A percentile compares a stretch with the other conserved stretches of the same genome.
phyloP scores from a whole-genome alignment of 2,329 filamentous ascomycete species.

The Phialocephala sp. region DNA sequence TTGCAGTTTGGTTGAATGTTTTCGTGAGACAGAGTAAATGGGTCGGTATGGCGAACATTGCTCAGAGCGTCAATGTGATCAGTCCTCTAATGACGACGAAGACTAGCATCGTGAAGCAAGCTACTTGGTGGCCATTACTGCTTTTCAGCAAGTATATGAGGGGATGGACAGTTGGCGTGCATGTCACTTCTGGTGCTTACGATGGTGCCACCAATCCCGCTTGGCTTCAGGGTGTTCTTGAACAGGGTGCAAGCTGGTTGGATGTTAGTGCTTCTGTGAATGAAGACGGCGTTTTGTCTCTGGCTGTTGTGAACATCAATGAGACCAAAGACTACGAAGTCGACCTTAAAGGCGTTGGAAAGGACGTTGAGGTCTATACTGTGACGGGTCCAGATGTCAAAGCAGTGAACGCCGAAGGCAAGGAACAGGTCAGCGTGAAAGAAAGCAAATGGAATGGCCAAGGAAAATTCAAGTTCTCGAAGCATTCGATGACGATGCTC shows the following conservation, averaged over 20 bases:
- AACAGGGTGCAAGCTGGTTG: constrained; percentile 69
- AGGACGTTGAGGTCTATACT: constrained; percentile 63
- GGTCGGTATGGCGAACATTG: constrained; percentile 71
- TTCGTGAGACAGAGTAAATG: constrained; percentile 67
- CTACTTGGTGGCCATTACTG: constrained; percentile 67
- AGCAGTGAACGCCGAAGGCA: constrained; percentile 66
- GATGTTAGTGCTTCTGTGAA: constrained; percentile 68
- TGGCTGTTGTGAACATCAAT: constrained; percentile 77
- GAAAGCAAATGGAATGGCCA: constrained; percentile 68
- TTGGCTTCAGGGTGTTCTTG: constrained; percentile 69
- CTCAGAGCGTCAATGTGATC: constrained; percentile 72
- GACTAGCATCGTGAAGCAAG: constrained; percentile 64
- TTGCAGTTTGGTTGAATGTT: constrained; percentile 67
- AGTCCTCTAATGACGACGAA: constrained; percentile 67
- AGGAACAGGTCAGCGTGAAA: constrained; percentile 65
- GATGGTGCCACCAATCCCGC: constrained; percentile 67
- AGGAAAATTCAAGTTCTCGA: constrained; percentile 68
- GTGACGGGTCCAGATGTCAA: constrained; percentile 63
- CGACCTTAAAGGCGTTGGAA: constrained; percentile 61
- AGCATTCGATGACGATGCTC: constrained; percentile 73
- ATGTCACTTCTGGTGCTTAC: constrained; percentile 69
- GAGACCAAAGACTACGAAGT: constrained; percentile 65
- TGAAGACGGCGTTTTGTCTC: constrained; percentile 62
- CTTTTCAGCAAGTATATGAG: constrained; percentile 74
- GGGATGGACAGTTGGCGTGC: constrained; percentile 69